Conservation (phyloP, 768 basidiomycete genomes). For the Kwoniella pini region DNA sequence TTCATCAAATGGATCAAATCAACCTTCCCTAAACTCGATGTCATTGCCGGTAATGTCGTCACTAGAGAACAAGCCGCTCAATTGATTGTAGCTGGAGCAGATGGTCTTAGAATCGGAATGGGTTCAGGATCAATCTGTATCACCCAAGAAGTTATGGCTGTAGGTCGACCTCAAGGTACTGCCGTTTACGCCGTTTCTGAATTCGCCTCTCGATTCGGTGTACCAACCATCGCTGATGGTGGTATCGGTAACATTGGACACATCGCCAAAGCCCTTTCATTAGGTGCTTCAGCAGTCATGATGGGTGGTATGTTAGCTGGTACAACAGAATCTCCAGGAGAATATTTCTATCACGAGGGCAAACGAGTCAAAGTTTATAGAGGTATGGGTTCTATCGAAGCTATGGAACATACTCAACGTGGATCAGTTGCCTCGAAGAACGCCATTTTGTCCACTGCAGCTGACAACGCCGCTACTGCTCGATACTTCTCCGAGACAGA, state of each 20-base stretch:
- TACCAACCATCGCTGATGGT: slow-evolving; percentile 95
- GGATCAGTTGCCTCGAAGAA: slow-evolving; percentile 33
- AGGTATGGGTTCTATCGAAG: slow-evolving; percentile 88
- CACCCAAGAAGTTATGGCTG: slow-evolving; percentile 99
- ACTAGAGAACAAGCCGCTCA: slow-evolving; percentile 95
- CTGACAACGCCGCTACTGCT: slow-evolving; percentile 91
- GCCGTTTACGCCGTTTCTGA: slow-evolving; percentile 97
- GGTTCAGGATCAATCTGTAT: slow-evolving; percentile 98
- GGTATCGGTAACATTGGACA: slow-evolving; percentile 95
- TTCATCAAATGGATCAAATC: slow-evolving; percentile 93
- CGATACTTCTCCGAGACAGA: slow-evolving; percentile 94
- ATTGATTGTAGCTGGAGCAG: slow-evolving; percentile 90
- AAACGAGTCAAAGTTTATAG: slow-evolving; percentile 98
- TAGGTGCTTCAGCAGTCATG: slow-evolving; percentile 96
- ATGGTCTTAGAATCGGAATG: slow-evolving; percentile 95
- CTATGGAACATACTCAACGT: slow-evolving; percentile 59
- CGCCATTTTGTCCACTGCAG: slow-evolving; percentile 23
- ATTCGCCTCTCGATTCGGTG: slow-evolving; percentile 87
- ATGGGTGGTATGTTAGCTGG: slow-evolving; percentile 97
- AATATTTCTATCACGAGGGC: slow-evolving; percentile 99
- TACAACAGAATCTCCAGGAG: slow-evolving; percentile 94
- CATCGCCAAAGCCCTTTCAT: slow-evolving; percentile 90
- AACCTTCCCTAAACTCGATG: slow-evolving; percentile 80
- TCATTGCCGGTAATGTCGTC: slow-evolving; percentile 97
- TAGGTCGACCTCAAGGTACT: slow-evolving; percentile 94